phyloP scores from a whole-genome alignment of 192 early-diverging fungal species.

The Martensiomyces pterosporus region DNA sequence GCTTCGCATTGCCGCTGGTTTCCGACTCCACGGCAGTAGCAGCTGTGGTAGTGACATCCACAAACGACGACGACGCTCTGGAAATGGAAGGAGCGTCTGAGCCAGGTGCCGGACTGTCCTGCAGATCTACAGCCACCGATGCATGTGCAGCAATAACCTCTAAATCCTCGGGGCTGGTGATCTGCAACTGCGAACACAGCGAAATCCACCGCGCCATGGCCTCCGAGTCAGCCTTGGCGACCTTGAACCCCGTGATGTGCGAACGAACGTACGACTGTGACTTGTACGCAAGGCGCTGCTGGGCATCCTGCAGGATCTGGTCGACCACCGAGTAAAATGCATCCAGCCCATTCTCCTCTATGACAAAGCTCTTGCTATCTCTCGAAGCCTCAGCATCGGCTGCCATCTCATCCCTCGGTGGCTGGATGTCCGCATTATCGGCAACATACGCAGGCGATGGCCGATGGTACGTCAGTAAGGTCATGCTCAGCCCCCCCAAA shows the following conservation, averaged over 20 bases:
- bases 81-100: too few species aligned
- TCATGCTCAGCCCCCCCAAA: slow-evolving; percentile 75
- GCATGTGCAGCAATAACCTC: neutral
- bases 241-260: slow-evolving; percentile 16
- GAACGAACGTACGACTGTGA: slow-evolving; percentile 71
- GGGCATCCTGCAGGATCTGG: slow-evolving; percentile 84
- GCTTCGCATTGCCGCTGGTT: too few species aligned
- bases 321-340: slow-evolving; percentile 65
- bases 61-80: slow-evolving; percentile 1
- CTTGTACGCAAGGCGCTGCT: slow-evolving; percentile 83
- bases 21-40: neutral
- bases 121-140: neutral
- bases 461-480: slow-evolving; percentile 28
- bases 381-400: neutral
- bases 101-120: neutral
- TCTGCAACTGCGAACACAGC: slow-evolving; percentile 13
- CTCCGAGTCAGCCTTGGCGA: slow-evolving; percentile 10
- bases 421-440: neutral
- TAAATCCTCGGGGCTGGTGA: slow-evolving; percentile 15
- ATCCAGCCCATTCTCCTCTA: slow-evolving; percentile 48
- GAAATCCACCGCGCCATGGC: slow-evolving; percentile 17
- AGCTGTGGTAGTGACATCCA: neutral
- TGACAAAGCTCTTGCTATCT: slow-evolving; percentile 4
- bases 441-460: neutral
- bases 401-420: neutral